phyloP scores from a whole-genome alignment of 2,329 filamentous ascomycete genomes.

The Thelonectria olida region DNA sequence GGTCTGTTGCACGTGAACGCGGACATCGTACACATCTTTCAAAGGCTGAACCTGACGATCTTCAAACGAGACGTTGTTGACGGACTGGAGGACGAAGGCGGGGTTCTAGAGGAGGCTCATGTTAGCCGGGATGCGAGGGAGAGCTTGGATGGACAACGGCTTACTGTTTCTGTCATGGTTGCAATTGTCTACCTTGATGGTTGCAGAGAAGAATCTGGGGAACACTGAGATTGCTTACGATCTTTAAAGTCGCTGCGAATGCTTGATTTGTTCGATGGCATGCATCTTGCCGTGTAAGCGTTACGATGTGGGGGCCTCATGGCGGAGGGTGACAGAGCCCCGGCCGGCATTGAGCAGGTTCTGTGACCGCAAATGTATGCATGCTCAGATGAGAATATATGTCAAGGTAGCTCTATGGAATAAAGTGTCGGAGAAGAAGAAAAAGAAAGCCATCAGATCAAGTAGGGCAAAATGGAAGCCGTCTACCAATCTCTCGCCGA shows the following conservation, averaged over 20 bases:
- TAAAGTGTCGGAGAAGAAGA: neutral
- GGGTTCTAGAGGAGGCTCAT: slow-evolving; percentile 47
- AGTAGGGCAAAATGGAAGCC: slow-evolving; percentile 33
- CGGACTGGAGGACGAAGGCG: slow-evolving; percentile 56
- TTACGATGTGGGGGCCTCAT: neutral
- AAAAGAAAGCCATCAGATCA: neutral
- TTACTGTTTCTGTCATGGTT: slow-evolving; percentile 27
- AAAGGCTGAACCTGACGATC: slow-evolving; percentile 52
- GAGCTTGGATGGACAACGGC: neutral
- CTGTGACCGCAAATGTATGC: neutral
- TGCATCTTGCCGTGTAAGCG: slow-evolving; percentile 1
- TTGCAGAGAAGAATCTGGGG: neutral
- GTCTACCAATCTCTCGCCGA: slow-evolving; percentile 36
- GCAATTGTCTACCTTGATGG: slow-evolving; percentile 5
- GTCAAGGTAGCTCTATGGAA: neutral
- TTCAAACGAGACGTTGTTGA: slow-evolving; percentile 56
- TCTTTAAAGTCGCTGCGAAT: neutral
- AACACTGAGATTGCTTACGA: neutral
- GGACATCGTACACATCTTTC: slow-evolving; percentile 51
- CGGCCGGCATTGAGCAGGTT: slow-evolving; percentile 2
- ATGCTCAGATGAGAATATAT: neutral
- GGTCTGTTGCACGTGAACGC: slow-evolving; percentile 55
- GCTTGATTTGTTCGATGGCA: neutral
- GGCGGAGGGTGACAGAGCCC: slow-evolving; percentile 22
- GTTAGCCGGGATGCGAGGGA: neutral